A percentile compares a stretch with the other conserved stretches of the same genome.
Evolutionary conservation across 768 basidiomycete species (phyloP).

Genomic region (Leccinum uliginosum): DNA sequence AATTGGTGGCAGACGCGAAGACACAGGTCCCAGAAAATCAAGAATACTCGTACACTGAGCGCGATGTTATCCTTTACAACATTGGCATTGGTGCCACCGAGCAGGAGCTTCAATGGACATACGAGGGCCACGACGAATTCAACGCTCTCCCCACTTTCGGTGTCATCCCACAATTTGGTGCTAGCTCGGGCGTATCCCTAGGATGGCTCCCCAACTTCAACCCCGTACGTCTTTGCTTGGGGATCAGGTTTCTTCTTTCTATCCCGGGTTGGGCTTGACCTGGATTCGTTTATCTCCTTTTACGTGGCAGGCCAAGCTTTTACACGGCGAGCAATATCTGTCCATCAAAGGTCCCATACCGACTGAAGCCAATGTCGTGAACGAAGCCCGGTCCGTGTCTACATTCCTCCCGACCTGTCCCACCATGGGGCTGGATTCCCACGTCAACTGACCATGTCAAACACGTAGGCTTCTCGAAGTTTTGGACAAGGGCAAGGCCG

Average conservation of each 20-base stretch:
- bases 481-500: conserved; percentile 90
- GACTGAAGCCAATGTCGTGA: conserved; percentile 75
- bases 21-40: conserved; percentile 46
- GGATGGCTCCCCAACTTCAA: conserved; percentile 96
- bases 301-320: conserved; percentile 72
- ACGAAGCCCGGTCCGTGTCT: conserved; percentile 54
- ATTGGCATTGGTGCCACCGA: conserved; percentile 92
- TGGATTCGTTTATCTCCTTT: not conserved
- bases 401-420: conserved; percentile 14
- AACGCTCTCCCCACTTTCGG: conserved; percentile 89
- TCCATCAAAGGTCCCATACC: conserved; percentile 84
- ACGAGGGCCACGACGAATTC: conserved; percentile 86
- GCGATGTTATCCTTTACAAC: conserved; percentile 93
- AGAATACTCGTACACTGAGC: conserved; percentile 76
- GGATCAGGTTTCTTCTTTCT: not conserved
- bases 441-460: conserved; percentile 5
- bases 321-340: conserved; percentile 97
- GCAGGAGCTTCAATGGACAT: conserved; percentile 88
- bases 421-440: not conserved
- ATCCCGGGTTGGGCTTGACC: not conserved
- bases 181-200: conserved; percentile 60
- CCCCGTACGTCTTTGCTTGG: conserved; percentile 50
- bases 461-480: conserved; percentile 64
- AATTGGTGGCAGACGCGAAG: conserved; percentile 81
- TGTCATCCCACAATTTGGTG: conserved; percentile 85